Evolutionary conservation across 495 filamentous ascomycete species (phyloP).

Genomic region (Neurospora tetraspora): DNA sequence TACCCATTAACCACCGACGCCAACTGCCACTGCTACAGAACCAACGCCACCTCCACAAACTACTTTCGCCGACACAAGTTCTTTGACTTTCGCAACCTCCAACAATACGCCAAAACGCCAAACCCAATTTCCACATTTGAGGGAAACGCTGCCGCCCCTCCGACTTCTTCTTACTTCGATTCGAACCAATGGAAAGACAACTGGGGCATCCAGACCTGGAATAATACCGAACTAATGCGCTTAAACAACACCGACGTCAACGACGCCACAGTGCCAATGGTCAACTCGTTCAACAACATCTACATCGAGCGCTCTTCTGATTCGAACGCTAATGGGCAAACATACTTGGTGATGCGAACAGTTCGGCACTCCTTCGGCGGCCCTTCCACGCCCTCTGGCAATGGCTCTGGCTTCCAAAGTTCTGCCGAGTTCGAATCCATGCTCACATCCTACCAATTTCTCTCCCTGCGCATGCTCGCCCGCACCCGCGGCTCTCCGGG

Average conservation of each 20-base stretch:
- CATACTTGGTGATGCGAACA: slow-evolving; percentile 55
- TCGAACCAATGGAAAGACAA: slow-evolving; percentile 31
- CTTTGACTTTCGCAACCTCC: slow-evolving; percentile 54
- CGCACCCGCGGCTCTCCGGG: slow-evolving; percentile 43
- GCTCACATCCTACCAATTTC: slow-evolving; percentile 44
- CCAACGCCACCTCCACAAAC: slow-evolving; percentile 33
- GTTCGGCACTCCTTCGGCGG: slow-evolving; percentile 29
- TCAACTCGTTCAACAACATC: slow-evolving; percentile 55
- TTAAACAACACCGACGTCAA: slow-evolving; percentile 20
- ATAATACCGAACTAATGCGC: slow-evolving; percentile 24
- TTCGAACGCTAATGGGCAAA: slow-evolving; percentile 23
- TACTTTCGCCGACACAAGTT: slow-evolving; percentile 58
- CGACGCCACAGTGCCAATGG: slow-evolving; percentile 39
- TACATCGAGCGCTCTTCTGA: slow-evolving; percentile 44
- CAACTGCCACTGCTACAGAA: slow-evolving; percentile 39
- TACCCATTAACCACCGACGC: slow-evolving; percentile 33
- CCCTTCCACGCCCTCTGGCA: background rate
- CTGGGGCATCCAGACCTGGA: slow-evolving; percentile 55
- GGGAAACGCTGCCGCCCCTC: slow-evolving; percentile 18
- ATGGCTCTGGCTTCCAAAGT: slow-evolving; percentile 37
- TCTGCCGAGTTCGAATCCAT: slow-evolving; percentile 55
- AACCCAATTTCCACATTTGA: slow-evolving; percentile 14
- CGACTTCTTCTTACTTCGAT: slow-evolving; percentile 29
- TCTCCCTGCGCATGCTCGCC: slow-evolving; percentile 52
- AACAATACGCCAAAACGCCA: slow-evolving; percentile 19